Evolutionary conservation across 257 asterid genomes (phyloP), one percentile per base, ranked within the genome.

Genomic region (Rubia yunnanensis): DNA sequence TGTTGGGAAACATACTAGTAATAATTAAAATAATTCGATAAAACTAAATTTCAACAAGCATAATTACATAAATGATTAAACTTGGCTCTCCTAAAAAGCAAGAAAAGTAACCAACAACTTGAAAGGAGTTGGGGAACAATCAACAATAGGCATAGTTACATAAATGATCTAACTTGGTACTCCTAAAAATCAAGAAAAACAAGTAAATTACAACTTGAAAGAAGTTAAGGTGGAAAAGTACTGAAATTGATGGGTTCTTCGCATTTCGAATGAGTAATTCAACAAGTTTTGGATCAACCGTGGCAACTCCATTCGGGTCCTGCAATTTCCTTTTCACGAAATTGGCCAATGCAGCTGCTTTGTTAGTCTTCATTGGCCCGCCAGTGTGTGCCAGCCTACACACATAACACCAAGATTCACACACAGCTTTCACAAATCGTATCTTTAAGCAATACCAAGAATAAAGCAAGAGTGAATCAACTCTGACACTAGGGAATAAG

Each of bases 301-400:
- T 82, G 52, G 95, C 80, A 84, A 91, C 74, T 34, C 95, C 91
- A 78, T 81, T 75, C 2, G 96, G 95, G 13, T 84, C 91, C 81
- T 89, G 95, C 73, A 85, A 86, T 77, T 89, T 92, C 69, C 98
- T 80, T 69, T 86, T 85, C 27, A 92, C 86, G 69, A 88, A 92
- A 71, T 89, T 92, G 5, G 96, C 95, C 83, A 92, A 81, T 50
- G 98, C 98, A 10, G 92, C 98, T 0, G 98, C 96, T 80, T 92
- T 92, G 69, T 92, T 92, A 8, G 98, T 92, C 88, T 85, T 92
- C 79, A 92, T 68, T 26, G 96, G 87, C 22, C 98, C 98, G 31
- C 89, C 98, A 35, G 98, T 96, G 70, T 88, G 98, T 66, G 98
- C 95, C 76, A 34, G 75, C 89, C 98, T 92, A 69, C 54, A 52